phyloP scores from a whole-genome alignment of 305 asterid genomes.

The Petunia hybrid region DNA sequence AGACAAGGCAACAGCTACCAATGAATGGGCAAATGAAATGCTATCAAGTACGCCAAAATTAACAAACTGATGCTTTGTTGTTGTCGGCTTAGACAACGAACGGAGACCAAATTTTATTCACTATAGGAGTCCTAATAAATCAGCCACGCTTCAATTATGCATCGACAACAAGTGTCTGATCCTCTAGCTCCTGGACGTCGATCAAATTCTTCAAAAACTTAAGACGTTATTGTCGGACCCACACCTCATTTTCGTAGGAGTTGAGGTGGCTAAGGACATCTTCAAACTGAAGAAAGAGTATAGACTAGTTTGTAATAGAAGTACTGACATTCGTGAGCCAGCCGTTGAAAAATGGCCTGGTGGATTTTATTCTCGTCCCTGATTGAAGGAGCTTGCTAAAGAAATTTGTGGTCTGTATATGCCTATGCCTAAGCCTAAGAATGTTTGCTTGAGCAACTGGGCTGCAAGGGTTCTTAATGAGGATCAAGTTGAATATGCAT shows the following conservation, averaged over 20 bases:
- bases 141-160: constrained; percentile 75
- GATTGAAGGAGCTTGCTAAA: constrained; percentile 61
- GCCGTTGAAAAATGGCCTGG: constrained; percentile 53
- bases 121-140: constrained; percentile 50
- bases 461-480: constrained; percentile 52
- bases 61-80: constrained; percentile 33
- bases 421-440: constrained; percentile 48
- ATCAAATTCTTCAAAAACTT: constrained; percentile 46
- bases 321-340: constrained; percentile 44
- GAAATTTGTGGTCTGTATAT: constrained; percentile 53
- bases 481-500: constrained; percentile 62
- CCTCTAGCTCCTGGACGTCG: constrained; percentile 65
- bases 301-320: constrained; percentile 49
- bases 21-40: constrained; percentile 51
- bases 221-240: constrained; percentile 49
- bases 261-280: constrained; percentile 56
- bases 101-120: constrained; percentile 56
- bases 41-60: constrained; percentile 29
- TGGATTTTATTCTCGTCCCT: constrained; percentile 49
- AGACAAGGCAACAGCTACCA: constrained; percentile 40
- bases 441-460: constrained; percentile 65
- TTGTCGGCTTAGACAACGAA: constrained; percentile 62
- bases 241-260: constrained; percentile 61
- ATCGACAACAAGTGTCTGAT: constrained; percentile 53
- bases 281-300: constrained; percentile 53